Conservation (phyloP, 2,329 filamentous ascomycete species). For the Trichoderma lentiforme region DNA sequence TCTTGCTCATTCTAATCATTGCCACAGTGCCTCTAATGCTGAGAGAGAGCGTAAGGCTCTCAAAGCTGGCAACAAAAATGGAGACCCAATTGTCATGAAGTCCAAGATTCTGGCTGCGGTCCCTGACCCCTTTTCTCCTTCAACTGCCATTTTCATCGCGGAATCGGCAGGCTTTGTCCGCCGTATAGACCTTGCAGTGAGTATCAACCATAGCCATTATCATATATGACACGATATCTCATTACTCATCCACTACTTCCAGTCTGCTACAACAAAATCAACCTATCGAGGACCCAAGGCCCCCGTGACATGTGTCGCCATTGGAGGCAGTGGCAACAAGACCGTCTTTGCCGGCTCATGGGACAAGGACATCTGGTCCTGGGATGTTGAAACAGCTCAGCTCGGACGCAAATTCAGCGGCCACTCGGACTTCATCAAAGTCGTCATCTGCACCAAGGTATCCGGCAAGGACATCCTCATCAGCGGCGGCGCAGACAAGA, state of each 20-base stretch:
- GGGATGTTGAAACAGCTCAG: constrained; percentile 60
- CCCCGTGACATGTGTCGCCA: constrained; percentile 73
- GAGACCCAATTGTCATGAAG: constrained; percentile 73
- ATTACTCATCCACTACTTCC: neutral
- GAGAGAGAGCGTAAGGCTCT: constrained; percentile 55
- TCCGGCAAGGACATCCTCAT: constrained; percentile 62
- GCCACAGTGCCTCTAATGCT: constrained; percentile 13
- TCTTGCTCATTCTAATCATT: neutral
- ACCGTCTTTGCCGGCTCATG: constrained; percentile 85
- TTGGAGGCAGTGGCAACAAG: constrained; percentile 53
- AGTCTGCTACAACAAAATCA: constrained; percentile 33
- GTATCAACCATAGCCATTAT: constrained; percentile 1
- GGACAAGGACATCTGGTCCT: constrained; percentile 91
- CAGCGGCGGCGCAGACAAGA: constrained; percentile 73
- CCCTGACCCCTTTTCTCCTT: constrained; percentile 60
- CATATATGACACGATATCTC: neutral
- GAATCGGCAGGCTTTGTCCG: constrained; percentile 83
- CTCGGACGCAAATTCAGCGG: constrained; percentile 63
- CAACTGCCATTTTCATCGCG: constrained; percentile 68
- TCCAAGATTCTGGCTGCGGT: constrained; percentile 81
- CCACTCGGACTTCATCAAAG: constrained; percentile 90
- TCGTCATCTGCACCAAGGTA: constrained; percentile 62
- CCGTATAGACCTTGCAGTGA: constrained; percentile 70
- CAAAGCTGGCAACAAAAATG: constrained; percentile 73
- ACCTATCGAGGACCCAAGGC: constrained; percentile 72